phyloP scores from a whole-genome alignment of 2,329 filamentous ascomycete genomes.

The Ophiognomonia clavigignenti-juglandacearum region DNA sequence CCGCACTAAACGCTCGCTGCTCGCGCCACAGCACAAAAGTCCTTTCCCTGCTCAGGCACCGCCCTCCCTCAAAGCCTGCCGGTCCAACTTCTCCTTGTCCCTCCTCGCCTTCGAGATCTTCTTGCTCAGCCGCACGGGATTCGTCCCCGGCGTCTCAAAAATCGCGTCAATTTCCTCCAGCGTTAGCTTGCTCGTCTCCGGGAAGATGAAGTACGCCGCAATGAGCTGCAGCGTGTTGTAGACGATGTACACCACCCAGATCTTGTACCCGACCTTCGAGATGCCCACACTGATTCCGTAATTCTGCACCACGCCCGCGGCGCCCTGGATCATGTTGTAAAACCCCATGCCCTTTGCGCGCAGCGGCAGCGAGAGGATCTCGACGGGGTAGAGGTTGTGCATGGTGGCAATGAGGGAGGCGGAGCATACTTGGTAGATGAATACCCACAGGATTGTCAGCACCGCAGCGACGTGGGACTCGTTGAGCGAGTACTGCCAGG shows the following conservation, averaged over 20 bases:
- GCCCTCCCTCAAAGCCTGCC: background rate
- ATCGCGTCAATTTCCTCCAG: slow-evolving; percentile 56
- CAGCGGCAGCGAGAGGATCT: slow-evolving; percentile 37
- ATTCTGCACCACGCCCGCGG: slow-evolving; percentile 35
- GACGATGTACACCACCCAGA: slow-evolving; percentile 45
- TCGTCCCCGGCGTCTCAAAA: slow-evolving; percentile 33
- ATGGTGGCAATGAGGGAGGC: slow-evolving; percentile 41
- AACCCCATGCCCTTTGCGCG: slow-evolving; percentile 41
- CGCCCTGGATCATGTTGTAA: slow-evolving; percentile 39
- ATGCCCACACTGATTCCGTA: slow-evolving; percentile 45
- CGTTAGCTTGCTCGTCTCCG: slow-evolving; percentile 43
- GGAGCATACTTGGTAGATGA: slow-evolving; percentile 41
- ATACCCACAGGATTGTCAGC: slow-evolving; percentile 42
- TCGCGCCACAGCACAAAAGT: too few species aligned
- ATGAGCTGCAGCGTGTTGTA: slow-evolving; percentile 44
- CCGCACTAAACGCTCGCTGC: too few species aligned
- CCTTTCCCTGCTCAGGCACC: background rate
- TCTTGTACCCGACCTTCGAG: slow-evolving; percentile 42
- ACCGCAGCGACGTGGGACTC: slow-evolving; percentile 28
- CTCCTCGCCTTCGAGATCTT: slow-evolving; percentile 18
- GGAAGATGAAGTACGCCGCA: slow-evolving; percentile 45
- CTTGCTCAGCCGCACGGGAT: slow-evolving; percentile 17
- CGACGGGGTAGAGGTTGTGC: slow-evolving; percentile 42
- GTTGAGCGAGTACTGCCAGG: slow-evolving; percentile 36
- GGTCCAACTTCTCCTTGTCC: slow-evolving; percentile 12